Conservation (phyloP, 108 stramenopile species). For the Stephanodiscus triporus region DNA sequence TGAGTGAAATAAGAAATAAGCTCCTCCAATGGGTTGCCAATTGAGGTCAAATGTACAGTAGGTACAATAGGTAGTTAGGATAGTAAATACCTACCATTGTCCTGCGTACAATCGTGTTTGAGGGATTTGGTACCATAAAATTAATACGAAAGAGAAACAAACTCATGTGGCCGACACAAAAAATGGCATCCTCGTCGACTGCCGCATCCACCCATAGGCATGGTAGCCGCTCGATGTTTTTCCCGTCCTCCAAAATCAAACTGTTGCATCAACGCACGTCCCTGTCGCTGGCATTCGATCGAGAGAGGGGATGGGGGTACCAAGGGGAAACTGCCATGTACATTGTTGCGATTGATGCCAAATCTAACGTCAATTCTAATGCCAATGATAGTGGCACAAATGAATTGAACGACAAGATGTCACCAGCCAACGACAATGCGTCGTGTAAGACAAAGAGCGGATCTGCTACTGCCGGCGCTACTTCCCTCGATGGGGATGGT, state of each 20-base stretch:
- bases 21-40: no score
- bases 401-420: not conserved
- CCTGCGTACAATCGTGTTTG: no score
- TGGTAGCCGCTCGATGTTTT: not conserved
- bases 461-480: not conserved
- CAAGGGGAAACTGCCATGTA: slow-evolving; percentile 49
- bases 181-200: not conserved
- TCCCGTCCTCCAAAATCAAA: slow-evolving; percentile 44
- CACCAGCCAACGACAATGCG: not conserved
- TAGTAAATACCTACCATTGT: no score
- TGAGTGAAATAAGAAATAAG: no score
- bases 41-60: no score
- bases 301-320: slow-evolving; percentile 41
- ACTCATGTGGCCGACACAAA: no score
- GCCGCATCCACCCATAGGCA: not conserved
- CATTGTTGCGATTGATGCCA: slow-evolving; percentile 12
- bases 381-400: not conserved
- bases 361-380: not conserved
- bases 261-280: slow-evolving; percentile 50
- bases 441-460: not conserved
- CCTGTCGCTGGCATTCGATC: slow-evolving; percentile 40
- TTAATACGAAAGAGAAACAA: no score
- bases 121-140: no score
- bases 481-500: slow-evolving; percentile 8
- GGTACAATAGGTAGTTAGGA: no score